Base-by-base conservation (phyloP, 352 stramenopile species). In the Phytophthora palmivora region DNA sequence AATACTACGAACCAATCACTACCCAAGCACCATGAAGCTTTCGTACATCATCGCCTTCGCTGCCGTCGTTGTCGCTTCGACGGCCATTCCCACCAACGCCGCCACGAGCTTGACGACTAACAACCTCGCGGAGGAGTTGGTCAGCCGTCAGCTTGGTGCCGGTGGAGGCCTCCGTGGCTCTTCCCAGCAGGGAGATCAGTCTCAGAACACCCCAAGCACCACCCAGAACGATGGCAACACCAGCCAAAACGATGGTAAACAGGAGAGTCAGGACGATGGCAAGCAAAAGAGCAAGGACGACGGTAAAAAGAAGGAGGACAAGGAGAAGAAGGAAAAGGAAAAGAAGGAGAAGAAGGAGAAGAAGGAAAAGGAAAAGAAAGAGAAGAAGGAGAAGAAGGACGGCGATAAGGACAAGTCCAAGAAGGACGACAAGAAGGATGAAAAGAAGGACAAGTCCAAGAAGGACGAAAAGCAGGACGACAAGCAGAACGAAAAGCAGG, bases 1-100 rank as follows among this genome's bases (percentile, higher is more conserved):
- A 42, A 44, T 43, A 36, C n/a, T 34, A 43, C 47, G 12, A 43
- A 44, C 15, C 22, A n/a, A 12, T 3, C n/a, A 26, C 33, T 9
- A 46, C 22, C 30, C 7, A 52, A 41, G n/a, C 24, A 60, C 21
- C 39, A 60, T 60, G 52, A 60, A 60, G 52, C 39, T 60, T 52
- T 53, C 30, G 10, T 45, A 60, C 52, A 50, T 60, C 41, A 52
- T 60, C n/a, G 41, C 52, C 7, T 45, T 60, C 30, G 30, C 39
- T 19, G 52, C 52, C 30, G 52, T 60, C 9, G 52, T 60, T 15
- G 42, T 60, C 41, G 52, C 52, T 41, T 51, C 41, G 41, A 60
- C 39, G 42, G 52, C 52, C 11, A 12, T 38, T 19, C 52, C 52
- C 52, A 15, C 41, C 21, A 52, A 38, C 30, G 52, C 52, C 14